Base-by-base conservation (phyloP, 2,329 filamentous ascomycete genomes). In the Xylariaceae sp. region DNA sequence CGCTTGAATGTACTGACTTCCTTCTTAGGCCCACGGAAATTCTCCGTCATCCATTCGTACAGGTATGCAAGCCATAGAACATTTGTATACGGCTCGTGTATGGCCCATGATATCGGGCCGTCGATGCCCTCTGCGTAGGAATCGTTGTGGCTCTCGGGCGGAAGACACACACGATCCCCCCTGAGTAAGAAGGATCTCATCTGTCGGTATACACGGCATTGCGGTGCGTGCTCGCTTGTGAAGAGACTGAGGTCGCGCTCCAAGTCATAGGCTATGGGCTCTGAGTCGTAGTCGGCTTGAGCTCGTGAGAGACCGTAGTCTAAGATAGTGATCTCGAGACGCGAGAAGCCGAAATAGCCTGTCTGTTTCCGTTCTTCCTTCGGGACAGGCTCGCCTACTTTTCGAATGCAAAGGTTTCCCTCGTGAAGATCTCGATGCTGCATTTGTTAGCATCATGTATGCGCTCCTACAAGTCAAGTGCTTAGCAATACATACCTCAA, bases 361-460 rank as follows among this genome's bases (percentile, higher is more conserved):
- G 65, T 61, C 3, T 71, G 67, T 12, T 65, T 65, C 39, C 71
- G 64, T 3, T 70, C 61, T 3, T 70, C 69, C 29, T 69, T 71
- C 2, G 72, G 65, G 7, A 66, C 66, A 0, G 76, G 66, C 2
- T 75, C 64, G 2, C 73, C 67, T 1, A 75, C 71, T 49, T 77
- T 78, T 3, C 79, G 77, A 44, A 88, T 78, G 60, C 86, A 88
- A 14, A 88, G 71, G 62, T 88, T 88, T 4, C 85, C 85, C 61
- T 88, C 85, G 63, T 88, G 86, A 3, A 88, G 75, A 64, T 88
- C 86, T 5, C 86, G 82, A 65, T 88, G 86, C 83, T 87, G 58
- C 5, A 26, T 41, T 3, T 26, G 16, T 43, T 36, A 58, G 45
- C 23, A 28, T 31, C 41, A 23, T 33, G 49, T 72, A 55, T 36